phyloP scores from a whole-genome alignment of 2,329 filamentous ascomycete genomes.

The Bipolaris sorokiniana region DNA sequence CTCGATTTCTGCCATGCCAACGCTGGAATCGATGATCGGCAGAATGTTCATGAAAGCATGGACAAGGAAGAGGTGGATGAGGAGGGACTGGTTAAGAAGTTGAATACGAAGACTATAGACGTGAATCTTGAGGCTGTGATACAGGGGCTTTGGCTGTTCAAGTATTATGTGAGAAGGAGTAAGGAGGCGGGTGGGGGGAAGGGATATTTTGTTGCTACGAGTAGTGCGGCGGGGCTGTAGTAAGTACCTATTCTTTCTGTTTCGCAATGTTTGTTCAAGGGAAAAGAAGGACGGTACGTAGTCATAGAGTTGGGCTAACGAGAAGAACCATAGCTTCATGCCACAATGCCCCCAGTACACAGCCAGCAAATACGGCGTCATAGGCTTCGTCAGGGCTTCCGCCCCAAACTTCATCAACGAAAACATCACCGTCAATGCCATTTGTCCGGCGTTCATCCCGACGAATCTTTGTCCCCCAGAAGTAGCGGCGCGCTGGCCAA shows the following conservation, averaged over 20 bases:
- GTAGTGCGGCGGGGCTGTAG: slow-evolving; percentile 48
- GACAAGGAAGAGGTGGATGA: slow-evolving; percentile 42
- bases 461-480: slow-evolving; percentile 50
- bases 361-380: slow-evolving; percentile 52
- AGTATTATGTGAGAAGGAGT: slow-evolving; percentile 52
- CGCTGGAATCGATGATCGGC: slow-evolving; percentile 51
- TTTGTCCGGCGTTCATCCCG: slow-evolving; percentile 50
- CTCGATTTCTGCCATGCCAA: slow-evolving; percentile 54
- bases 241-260: slow-evolving; percentile 18
- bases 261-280: too few relatives aligned
- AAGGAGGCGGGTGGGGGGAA: slow-evolving; percentile 42
- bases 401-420: slow-evolving; percentile 44
- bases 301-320: background rate
- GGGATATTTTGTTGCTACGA: slow-evolving; percentile 51
- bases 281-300: background rate
- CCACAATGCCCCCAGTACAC: slow-evolving; percentile 51
- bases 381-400: slow-evolving; percentile 49
- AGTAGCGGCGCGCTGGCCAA: slow-evolving; percentile 45
- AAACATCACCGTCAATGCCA: slow-evolving; percentile 50
- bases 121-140: slow-evolving; percentile 52
- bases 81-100: slow-evolving; percentile 45
- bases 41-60: slow-evolving; percentile 44
- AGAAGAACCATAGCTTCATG: slow-evolving; percentile 21
- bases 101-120: slow-evolving; percentile 49
- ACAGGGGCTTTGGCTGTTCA: slow-evolving; percentile 53